These are phyloP conservation scores for Royoungia palumana DNA, from an alignment of 768 basidiomycete species.

Conservation along the genomic window DNA sequence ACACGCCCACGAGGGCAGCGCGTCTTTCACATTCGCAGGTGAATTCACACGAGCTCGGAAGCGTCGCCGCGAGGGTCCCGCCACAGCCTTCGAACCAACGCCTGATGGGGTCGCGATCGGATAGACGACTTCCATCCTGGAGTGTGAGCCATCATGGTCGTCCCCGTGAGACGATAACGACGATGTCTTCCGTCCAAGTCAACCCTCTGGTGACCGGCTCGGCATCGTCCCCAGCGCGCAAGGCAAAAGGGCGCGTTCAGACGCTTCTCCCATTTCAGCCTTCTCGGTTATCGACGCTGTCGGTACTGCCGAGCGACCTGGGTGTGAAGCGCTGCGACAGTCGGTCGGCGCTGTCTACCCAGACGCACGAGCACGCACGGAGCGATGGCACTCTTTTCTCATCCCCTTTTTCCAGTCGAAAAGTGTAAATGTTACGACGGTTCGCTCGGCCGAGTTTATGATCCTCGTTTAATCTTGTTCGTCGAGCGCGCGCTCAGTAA, in stretches of 20 bases:
- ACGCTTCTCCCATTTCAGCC: not conserved
- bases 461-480: too few relatives aligned
- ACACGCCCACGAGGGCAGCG: slow-evolving; percentile 10
- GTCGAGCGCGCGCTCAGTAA: too few relatives aligned
- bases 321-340: not conserved
- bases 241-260: not conserved
- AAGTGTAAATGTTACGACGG: not conserved
- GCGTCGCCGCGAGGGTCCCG: not conserved
- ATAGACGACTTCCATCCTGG: slow-evolving; percentile 18
- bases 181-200: not conserved
- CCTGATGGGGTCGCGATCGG: slow-evolving; percentile 2
- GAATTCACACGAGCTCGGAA: slow-evolving; percentile 3
- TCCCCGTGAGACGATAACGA: not conserved
- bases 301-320: not conserved
- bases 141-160: not conserved
- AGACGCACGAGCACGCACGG: slow-evolving; percentile 6
- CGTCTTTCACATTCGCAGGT: slow-evolving; percentile 7
- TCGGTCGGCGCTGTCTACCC: not conserved
- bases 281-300: slow-evolving; percentile 1
- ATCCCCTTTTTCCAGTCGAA: not conserved
- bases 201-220: not conserved
- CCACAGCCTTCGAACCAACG: slow-evolving; percentile 7
- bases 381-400: not conserved
- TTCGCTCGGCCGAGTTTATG: too few relatives aligned
- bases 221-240: not conserved